Evolutionary conservation across 495 filamentous ascomycete species (phyloP), one percentile per base, ranked within the genome.

Genomic region (Annulohypoxylon stygium): DNA sequence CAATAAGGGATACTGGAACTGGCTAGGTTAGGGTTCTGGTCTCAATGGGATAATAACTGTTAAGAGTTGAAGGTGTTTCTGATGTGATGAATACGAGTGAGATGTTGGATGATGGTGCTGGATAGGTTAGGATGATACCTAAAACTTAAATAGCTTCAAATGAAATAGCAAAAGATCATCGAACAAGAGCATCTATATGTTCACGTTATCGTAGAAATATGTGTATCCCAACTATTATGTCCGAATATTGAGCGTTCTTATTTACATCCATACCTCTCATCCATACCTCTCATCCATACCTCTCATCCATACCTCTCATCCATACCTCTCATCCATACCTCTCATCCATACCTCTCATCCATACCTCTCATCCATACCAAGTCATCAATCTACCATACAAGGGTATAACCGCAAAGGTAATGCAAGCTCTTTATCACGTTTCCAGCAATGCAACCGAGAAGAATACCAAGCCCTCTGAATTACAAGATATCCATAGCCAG

Each of bases 11-110:
- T 54, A 64, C 53, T 43, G 69, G 63, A 67, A 62, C 30, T 67
- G 70, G 64, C 33, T 20, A 45, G 47, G 50, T 57, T 39, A 55
- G 26, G 55, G 48, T 41, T 71, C 39, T 50, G 47, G 55, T 66
- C 26, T 57, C 16, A 66, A 61, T 50, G 69, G 43, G 47, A 71
- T 66, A 53, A 70, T 69, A 47, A 30, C 10, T 33, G 36, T 37
- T 43, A 11, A 60, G 5, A 43, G 33, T 20, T 20, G 33, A 36
- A 9, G 16, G 4, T 60, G 6, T 23, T 14, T 39, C 30, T 30
- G 3, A 30, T 39, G 0, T 14, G n/a, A 54, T n/a, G 10, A n/a
- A 54, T 6, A 11, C 5, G 30, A 37, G 9, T 37, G 53, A 37
- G 3, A 60, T 30, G 37, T n/a, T 39, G 16, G 39, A 30, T 43